These are phyloP conservation scores for Melanomma pulvis-pyrius DNA, from an alignment of 495 filamentous ascomycete genomes.

Conservation along the genomic window DNA sequence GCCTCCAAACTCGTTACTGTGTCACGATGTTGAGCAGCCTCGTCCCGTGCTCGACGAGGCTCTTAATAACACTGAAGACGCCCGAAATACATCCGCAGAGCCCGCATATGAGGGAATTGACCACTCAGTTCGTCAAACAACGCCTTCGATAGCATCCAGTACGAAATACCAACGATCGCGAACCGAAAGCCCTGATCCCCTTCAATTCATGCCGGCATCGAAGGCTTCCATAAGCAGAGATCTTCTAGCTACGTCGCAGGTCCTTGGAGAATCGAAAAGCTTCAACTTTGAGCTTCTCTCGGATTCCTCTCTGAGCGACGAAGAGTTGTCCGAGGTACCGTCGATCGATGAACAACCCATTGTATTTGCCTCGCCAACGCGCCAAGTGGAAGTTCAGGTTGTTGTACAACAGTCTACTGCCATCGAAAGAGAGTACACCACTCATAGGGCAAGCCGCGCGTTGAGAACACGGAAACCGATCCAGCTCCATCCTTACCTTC, in stretches of 20 bases:
- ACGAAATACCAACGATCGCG: background rate
- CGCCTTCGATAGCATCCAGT: background rate
- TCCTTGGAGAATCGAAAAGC: background rate
- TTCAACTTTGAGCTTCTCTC: conserved; percentile 11
- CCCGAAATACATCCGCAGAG: background rate
- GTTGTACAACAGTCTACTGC: conserved; percentile 20
- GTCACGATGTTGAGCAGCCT: background rate
- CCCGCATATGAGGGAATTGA: background rate
- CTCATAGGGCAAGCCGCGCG: conserved; percentile 18
- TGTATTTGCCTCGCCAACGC: conserved; percentile 16
- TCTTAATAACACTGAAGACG: background rate
- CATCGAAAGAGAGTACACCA: background rate
- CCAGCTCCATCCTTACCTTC: conserved; percentile 47
- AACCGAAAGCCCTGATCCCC: conserved; percentile 27
- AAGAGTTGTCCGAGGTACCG: conserved; percentile 15
- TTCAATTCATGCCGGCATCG: background rate
- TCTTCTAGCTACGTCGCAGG: background rate
- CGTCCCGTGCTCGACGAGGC: background rate
- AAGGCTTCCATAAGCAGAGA: background rate
- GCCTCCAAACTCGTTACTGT: background rate
- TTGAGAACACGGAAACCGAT: conserved; percentile 42
- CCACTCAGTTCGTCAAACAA: background rate
- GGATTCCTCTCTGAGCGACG: conserved; percentile 11
- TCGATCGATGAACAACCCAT: background rate
- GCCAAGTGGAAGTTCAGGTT: conserved; percentile 3